A percentile compares a stretch with the other conserved stretches of the same genome.
These are phyloP conservation scores for Amaranthus tricolor DNA, from an alignment of 179 eudicot genomes.

Conservation along the genomic window DNA sequence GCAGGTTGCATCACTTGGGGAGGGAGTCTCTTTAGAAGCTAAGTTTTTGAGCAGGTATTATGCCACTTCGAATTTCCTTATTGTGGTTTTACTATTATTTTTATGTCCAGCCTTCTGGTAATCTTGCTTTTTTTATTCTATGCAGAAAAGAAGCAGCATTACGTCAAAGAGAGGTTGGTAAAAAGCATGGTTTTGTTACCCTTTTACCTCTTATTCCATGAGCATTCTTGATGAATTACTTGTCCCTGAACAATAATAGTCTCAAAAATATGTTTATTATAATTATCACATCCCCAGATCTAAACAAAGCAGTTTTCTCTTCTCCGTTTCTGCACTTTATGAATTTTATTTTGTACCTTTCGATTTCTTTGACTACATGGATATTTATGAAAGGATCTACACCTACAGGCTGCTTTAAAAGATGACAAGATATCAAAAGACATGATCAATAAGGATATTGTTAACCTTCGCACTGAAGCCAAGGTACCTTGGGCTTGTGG, in stretches of 20 bases:
- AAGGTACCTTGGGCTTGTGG: slow-evolving; percentile 43
- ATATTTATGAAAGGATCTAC: slow-evolving; percentile 10
- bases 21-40: slow-evolving; percentile 83
- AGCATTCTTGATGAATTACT: slow-evolving; percentile 11
- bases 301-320: background rate
- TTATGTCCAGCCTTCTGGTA: slow-evolving; percentile 6
- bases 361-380: background rate
- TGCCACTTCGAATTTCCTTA: slow-evolving; percentile 4
- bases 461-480: slow-evolving; percentile 53
- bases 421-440: slow-evolving; percentile 72
- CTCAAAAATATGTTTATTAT: no score
- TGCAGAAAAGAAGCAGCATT: slow-evolving; percentile 93
- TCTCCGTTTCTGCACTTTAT: background rate
- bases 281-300: no score
- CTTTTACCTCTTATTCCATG: background rate
- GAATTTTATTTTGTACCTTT: slow-evolving; percentile 1
- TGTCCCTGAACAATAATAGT: background rate
- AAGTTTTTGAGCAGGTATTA: slow-evolving; percentile 75
- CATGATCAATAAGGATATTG: slow-evolving; percentile 53
- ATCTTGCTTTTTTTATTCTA: slow-evolving; percentile 21
- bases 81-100: slow-evolving; percentile 5
- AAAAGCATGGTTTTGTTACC: slow-evolving; percentile 8
- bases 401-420: slow-evolving; percentile 75
- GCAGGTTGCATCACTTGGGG: slow-evolving; percentile 88
- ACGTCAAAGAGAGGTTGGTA: slow-evolving; percentile 82